Evolutionary conservation across 805 yeast species (phyloP), one percentile per base, ranked within the genome.

Genomic region (Barnettozyma sucrosica): DNA sequence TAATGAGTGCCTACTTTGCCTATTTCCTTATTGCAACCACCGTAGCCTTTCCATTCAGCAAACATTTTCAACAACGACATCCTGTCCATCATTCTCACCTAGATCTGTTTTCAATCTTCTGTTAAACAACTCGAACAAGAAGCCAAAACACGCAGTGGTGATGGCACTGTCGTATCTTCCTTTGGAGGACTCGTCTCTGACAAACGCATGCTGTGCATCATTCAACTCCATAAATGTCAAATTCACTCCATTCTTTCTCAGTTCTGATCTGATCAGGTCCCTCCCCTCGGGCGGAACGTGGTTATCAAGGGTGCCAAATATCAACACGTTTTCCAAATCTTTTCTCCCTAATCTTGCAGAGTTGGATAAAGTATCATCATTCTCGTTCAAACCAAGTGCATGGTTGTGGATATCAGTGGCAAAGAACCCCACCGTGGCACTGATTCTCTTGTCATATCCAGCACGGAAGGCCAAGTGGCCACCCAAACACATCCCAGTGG

Each of bases 401-500:
- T 75, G 81, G 50, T 71, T 71, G 61, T 86, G 93, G 59, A 86
- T 81, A 58, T 85, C 93, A 6, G 95, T 85, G 13, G 89, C 86
- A 67, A 85, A 85, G 66, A 84, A 85, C 51, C 89, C 80, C 18
- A 84, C 85, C 10, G 83, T 75, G 16, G 90, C 88, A 11, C 69
- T 67, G 40, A 85, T 79, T 48, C 88, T 66, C 33, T 73, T 69
- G 58, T 85, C 88, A 54, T 84, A 69, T 2, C 83, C 80, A 3
- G 85, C 80, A 54, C 95, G 71, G 67, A 75, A 83, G 1, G 93
- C 92, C 56, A 85, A 68, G 61, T 85, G 93, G 1, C 93, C 95
- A 19, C 93, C 93, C 33, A 85, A 75, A 63, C 95, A 86, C 93
- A 86, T 86, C 18, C 93, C 95, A 3, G 92, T 84, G 40, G 89